Percentiles rank a stretch among this genome's conserved stretches.
Evolutionary conservation across 495 filamentous ascomycete genomes (phyloP).

Genomic region (Hypoxylon fuscum): DNA sequence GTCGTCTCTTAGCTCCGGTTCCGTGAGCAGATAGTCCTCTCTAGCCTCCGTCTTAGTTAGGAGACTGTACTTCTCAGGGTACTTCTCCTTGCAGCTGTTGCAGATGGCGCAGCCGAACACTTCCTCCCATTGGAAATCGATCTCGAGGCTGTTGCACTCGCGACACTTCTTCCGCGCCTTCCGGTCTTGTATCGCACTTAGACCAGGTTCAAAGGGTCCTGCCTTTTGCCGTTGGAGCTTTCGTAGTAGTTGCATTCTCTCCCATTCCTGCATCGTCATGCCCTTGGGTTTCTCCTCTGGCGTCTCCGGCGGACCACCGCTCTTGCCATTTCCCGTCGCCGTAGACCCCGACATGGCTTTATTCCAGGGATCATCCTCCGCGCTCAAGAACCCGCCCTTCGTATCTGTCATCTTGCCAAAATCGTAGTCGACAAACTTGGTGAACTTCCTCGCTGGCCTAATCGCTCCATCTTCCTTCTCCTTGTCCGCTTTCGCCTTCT

Average conservation of each 20-base stretch:
- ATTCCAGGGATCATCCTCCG: conserved; percentile 90
- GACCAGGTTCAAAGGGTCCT: conserved; percentile 86
- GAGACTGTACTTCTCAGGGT: conserved; percentile 89
- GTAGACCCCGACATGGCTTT: conserved; percentile 69
- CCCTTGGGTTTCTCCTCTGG: conserved; percentile 70
- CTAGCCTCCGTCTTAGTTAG: conserved; percentile 95
- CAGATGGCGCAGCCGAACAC: conserved; percentile 47
- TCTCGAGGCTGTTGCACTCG: conserved; percentile 84
- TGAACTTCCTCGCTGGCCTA: conserved; percentile 79
- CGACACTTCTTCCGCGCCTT: conserved; percentile 75
- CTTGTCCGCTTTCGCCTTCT: conserved; percentile 46
- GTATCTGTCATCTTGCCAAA: conserved; percentile 98
- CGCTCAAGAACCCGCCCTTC: conserved; percentile 89
- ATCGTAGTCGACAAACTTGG: conserved; percentile 95
- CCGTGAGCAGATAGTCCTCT: conserved; percentile 95
- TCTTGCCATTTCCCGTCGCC: conserved; percentile 41
- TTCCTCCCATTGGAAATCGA: conserved; percentile 95
- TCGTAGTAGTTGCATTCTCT: conserved; percentile 74
- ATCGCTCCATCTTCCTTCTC: conserved; percentile 69
- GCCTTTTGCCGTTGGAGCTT: conserved; percentile 75
- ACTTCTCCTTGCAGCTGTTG: conserved; percentile 72
- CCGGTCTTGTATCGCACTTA: conserved; percentile 73
- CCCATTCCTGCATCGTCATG: conserved; percentile 96
- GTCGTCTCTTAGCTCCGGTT: conserved; percentile 86
- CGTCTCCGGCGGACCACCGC: conserved; percentile 31